Evolutionary conservation across 192 early-diverging fungal genomes (phyloP), one percentile per base, ranked within the genome.

Genomic region (Umbelopsis isabellina): DNA sequence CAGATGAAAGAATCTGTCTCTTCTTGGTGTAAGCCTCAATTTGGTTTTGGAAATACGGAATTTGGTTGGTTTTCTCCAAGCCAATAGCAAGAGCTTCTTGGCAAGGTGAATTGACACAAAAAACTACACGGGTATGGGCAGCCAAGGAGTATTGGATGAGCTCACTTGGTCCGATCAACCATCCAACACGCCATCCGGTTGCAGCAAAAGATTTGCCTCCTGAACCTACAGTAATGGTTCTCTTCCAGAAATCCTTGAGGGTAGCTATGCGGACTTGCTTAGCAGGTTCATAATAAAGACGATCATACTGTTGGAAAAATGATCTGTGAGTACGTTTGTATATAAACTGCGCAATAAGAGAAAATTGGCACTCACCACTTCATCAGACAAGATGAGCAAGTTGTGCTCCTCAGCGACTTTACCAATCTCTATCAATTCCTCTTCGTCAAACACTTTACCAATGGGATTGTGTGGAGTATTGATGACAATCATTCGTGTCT

Each of bases 391-490:
- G 33, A 98, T 87, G 37, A 98, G 79, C 76, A 98, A 84, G 75
- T 98, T 93, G 82, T 91, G 88, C 68, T 91, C 86, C 35, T 75
- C 75, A 30, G 94, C 94, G 48, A 98, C 72, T 22, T 82, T 72
- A 35, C 89, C 94, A 73, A 98, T 91, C 33, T 85, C 88, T 44
- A 76, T 74, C 45, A 95, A 80, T 75, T 97, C 95, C 11, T 86
- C 82, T 47, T 85, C 84, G 6, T 86, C 82, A 75, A 93, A 95
- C 9, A 95, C 92, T 78, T 95, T 94, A 37, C 94, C 93, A 44
- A 88, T 84, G 3, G 97, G 97, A 79, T 98, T 98, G 84, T 98
- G 93, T 45, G 97, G 97, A 37, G 96, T 98, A 79, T 98, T 98
- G 75, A 98, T 70, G 5, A 98, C 90, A 68, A 97, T 82, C 48